Evolutionary conservation across 257 asterid genomes (phyloP).

Genomic region (Capsicum rhomboideum): DNA sequence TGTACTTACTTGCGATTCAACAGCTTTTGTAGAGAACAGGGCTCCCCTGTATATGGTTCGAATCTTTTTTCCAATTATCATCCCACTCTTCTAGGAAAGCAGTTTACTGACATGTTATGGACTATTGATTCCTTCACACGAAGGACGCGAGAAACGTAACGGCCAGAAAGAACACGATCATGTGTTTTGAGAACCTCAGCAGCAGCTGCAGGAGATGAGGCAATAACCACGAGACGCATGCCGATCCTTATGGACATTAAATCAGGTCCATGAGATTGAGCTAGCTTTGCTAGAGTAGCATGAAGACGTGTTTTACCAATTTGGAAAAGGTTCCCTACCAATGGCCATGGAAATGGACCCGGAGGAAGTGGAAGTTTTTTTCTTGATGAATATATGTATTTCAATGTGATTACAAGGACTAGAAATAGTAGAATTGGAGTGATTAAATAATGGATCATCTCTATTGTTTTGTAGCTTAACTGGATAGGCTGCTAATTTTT

Average conservation of each 20-base stretch:
- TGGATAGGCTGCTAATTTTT: background rate
- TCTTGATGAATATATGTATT: background rate
- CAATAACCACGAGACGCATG: background rate
- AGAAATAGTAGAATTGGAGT: background rate
- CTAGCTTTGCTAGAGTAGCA: background rate
- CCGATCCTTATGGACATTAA: background rate
- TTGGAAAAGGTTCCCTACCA: background rate
- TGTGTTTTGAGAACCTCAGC: background rate
- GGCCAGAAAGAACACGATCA: background rate
- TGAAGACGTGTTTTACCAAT: background rate
- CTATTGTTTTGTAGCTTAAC: background rate
- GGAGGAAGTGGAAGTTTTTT: background rate
- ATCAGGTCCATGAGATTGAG: background rate
- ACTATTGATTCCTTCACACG: background rate
- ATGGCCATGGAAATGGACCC: background rate
- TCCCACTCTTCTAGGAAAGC: background rate
- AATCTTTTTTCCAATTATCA: background rate
- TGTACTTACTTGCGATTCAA: background rate
- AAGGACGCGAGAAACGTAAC: background rate
- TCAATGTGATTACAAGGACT: background rate
- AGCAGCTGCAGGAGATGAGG: background rate
- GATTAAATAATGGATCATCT: background rate
- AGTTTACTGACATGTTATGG: background rate
- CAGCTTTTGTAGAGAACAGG: background rate
- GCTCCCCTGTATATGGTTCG: background rate